Base-by-base conservation (phyloP, 1,284 basidiomycete species). In the Naganishia sp. region DNA sequence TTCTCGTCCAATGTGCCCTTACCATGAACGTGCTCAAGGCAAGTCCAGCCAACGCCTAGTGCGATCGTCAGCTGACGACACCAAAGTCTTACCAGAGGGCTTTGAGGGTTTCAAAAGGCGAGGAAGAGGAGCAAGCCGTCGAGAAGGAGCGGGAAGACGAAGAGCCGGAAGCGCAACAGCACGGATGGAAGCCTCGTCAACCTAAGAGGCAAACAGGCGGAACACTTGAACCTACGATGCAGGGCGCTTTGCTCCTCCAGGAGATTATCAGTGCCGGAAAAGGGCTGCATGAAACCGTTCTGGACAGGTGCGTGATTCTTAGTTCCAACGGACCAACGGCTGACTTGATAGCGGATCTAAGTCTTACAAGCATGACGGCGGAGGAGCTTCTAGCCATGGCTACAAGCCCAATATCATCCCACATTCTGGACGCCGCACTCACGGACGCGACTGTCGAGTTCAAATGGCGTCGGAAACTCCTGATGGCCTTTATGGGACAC, bases 161-260 rank as follows among this genome's bases (percentile, higher is more conserved):
- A 45, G 55, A 68, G 33, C 21, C 60, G 3, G 52, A 28, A 3
- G 39, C 53, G n/a, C 45, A 61, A 23, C 56, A 63, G 33, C 67
- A 65, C 45, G 68, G 68, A n/a, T 69, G 68, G 71, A 79, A 78
- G 61, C 72, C 77, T 25, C 72, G 78, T 45, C 73, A 73, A 44
- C 72, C 75, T 2, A 73, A 72, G 55, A 71, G 67, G 46, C 71
- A 72, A 36, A 68, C 73, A 15, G 74, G 78, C 16, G 77, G 80
- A 57, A 77, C 79, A 7, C 72, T 84, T 56, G 87, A 86, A 73
- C 86, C 87, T 4, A 90, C 86, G 72, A 84, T 89, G n/a, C 92
- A 93, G 76, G 94, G 94, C 1, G 90, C 90, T 9, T 77, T 95
- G 13, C 78, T 97, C 6, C 80, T 96, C 2, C 93, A 96, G 77